phyloP scores from a whole-genome alignment of 352 stramenopile genomes.

The Phytophthora sansomeana region DNA sequence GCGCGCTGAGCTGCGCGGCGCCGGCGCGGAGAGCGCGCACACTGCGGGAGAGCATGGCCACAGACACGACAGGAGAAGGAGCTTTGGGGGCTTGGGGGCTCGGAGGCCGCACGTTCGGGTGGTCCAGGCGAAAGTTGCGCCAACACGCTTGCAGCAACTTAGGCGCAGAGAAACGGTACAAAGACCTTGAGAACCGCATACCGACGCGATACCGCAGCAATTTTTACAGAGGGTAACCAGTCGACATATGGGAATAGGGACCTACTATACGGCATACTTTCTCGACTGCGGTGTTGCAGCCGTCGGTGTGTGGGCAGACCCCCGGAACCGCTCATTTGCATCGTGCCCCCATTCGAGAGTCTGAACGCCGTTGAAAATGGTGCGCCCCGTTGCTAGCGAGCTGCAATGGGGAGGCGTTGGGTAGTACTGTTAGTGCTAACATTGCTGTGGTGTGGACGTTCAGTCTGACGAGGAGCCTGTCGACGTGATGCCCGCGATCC shows the following conservation, averaged over 20 bases:
- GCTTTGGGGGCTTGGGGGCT: constrained; percentile 24
- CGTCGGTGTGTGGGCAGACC: not conserved
- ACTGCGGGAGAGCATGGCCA: constrained; percentile 68
- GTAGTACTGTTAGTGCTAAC: no score
- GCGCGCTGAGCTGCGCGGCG: constrained; percentile 37
- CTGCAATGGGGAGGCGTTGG: not conserved
- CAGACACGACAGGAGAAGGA: constrained; percentile 19
- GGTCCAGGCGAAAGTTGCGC: constrained; percentile 8
- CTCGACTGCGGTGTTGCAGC: not conserved
- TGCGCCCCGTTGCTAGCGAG: constrained; percentile 4
- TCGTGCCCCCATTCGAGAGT: constrained; percentile 15
- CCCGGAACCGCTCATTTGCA: constrained; percentile 27
- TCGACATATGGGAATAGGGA: not conserved
- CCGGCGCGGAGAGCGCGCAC: constrained; percentile 53
- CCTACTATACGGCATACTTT: not conserved
- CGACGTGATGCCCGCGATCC: constrained; percentile 94
- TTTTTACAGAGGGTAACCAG: no score
- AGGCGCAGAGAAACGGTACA: not conserved
- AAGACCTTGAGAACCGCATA: not conserved
- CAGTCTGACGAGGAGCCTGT: constrained; percentile 91
- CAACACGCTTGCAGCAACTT: constrained; percentile 3
- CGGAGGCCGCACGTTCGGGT: constrained; percentile 23
- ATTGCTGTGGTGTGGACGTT: constrained; percentile 1
- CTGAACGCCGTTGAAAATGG: constrained; percentile 34
- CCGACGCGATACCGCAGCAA: not conserved